Evolutionary conservation across 306 rosid species (phyloP).

Genomic region (Betula pendula): DNA sequence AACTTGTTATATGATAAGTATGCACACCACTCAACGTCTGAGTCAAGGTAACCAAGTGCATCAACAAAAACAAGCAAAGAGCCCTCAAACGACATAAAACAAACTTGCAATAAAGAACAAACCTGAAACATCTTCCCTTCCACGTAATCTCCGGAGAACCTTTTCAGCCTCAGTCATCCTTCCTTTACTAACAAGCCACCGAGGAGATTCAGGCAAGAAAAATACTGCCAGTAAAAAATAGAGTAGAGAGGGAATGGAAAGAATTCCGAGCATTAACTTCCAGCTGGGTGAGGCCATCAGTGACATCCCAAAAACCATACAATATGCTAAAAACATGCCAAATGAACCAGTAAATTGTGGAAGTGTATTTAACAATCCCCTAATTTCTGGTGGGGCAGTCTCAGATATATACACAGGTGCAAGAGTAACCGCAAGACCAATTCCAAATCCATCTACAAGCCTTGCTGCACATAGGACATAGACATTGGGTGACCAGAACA

Average conservation of each 20-base stretch:
- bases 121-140: slow-evolving; percentile 90
- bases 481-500: slow-evolving; percentile 83
- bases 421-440: slow-evolving; percentile 85
- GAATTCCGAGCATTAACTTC: slow-evolving; percentile 78
- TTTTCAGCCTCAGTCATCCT: slow-evolving; percentile 73
- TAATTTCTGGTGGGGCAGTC: slow-evolving; percentile 83
- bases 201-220: slow-evolving; percentile 90
- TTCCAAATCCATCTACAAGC: slow-evolving; percentile 78
- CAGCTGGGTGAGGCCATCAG: slow-evolving; percentile 59
- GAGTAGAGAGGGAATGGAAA: slow-evolving; percentile 63
- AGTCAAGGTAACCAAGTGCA: slow-evolving; percentile 8
- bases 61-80: background rate
- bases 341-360: slow-evolving; percentile 83
- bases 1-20: background rate
- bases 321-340: slow-evolving; percentile 75
- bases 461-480: slow-evolving; percentile 63
- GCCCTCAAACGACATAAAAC: background rate
- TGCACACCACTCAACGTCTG: slow-evolving; percentile 2
- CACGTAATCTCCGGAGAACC: slow-evolving; percentile 75
- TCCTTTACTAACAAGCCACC: slow-evolving; percentile 89
- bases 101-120: slow-evolving; percentile 7
- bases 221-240: slow-evolving; percentile 57
- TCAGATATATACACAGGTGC: slow-evolving; percentile 75
- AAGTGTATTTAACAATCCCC: slow-evolving; percentile 78
- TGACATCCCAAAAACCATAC: slow-evolving; percentile 76